These are phyloP conservation scores for Hypoxylon sp. DNA, from an alignment of 2,329 filamentous ascomycete genomes.

Conservation along the genomic window DNA sequence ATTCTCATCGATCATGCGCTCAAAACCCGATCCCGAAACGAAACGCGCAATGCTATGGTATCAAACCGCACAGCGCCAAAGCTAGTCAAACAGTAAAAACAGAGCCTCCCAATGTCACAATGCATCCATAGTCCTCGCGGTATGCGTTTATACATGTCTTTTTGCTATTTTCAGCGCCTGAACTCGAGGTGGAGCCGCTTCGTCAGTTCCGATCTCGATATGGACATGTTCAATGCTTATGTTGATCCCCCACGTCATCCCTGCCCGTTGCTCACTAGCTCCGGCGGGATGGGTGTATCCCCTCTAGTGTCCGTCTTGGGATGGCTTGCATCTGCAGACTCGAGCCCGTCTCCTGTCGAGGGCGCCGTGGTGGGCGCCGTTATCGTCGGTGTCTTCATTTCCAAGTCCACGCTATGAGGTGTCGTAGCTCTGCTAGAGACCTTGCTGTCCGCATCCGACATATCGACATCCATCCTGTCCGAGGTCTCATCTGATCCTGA, in stretches of 20 bases:
- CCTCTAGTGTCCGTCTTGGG: constrained; percentile 42
- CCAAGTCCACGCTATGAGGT: constrained; percentile 43
- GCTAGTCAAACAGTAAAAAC: constrained; percentile 14
- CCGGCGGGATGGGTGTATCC: constrained; percentile 49
- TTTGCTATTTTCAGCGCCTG: background rate
- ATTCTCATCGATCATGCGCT: constrained; percentile 13
- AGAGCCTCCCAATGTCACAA: constrained; percentile 18
- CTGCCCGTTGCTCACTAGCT: constrained; percentile 34
- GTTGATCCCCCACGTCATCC: background rate
- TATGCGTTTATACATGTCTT: constrained; percentile 29
- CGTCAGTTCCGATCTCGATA: background rate
- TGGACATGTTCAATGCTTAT: background rate
- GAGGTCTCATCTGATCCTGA: constrained; percentile 31
- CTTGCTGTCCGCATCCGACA: constrained; percentile 57
- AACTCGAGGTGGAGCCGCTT: background rate
- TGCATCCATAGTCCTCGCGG: constrained; percentile 31
- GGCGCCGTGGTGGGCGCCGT: constrained; percentile 16
- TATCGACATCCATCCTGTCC: constrained; percentile 53
- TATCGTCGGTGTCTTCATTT: constrained; percentile 52
- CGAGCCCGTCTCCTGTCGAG: constrained; percentile 34
- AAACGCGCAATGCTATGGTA: constrained; percentile 32
- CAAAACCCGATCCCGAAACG: background rate
- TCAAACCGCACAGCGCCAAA: constrained; percentile 31
- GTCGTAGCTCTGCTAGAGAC: constrained; percentile 47
- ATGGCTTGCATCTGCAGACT: constrained; percentile 43